Evolutionary conservation across 805 yeast species (phyloP).

Genomic region (Komagataella ulmi): DNA sequence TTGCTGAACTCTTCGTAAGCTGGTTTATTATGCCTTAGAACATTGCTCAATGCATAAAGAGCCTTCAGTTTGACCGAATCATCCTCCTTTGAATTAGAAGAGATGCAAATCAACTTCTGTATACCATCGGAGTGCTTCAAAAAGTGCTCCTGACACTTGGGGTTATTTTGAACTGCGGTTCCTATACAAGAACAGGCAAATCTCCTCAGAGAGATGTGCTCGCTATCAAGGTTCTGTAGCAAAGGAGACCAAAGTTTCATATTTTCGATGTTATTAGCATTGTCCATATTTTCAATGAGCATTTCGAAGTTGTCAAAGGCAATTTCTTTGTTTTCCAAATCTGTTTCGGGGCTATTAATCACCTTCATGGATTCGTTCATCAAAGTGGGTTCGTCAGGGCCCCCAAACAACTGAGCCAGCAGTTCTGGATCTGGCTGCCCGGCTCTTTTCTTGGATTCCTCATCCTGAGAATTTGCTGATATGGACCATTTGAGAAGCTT

Average conservation of each 20-base stretch:
- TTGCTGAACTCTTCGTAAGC: constrained; percentile 40
- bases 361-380: constrained; percentile 70
- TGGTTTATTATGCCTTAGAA: constrained; percentile 52
- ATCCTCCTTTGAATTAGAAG: constrained; percentile 10
- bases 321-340: constrained; percentile 47
- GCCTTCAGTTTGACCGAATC: constrained; percentile 43
- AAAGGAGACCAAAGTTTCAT: constrained; percentile 70
- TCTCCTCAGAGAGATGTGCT: constrained; percentile 31
- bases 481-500: constrained; percentile 88
- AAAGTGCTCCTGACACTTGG: constrained; percentile 57
- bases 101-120: constrained; percentile 27
- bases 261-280: constrained; percentile 85
- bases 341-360: constrained; percentile 42
- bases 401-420: constrained; percentile 56
- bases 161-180: constrained; percentile 88
- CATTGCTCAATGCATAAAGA: constrained; percentile 63
- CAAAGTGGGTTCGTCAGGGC: constrained; percentile 73
- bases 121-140: constrained; percentile 35
- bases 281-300: constrained; percentile 86
- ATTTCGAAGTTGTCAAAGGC: constrained; percentile 90
- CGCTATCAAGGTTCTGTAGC: constrained; percentile 34
- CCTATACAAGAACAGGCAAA: constrained; percentile 68
- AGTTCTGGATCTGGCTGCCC: constrained; percentile 74
- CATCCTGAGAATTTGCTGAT: constrained; percentile 61
- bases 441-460: constrained; percentile 46